A percentile compares a stretch with the other conserved stretches of the same genome.
Conservation (phyloP, 2,329 filamentous ascomycete genomes). For the Xylaria arbuscula region DNA sequence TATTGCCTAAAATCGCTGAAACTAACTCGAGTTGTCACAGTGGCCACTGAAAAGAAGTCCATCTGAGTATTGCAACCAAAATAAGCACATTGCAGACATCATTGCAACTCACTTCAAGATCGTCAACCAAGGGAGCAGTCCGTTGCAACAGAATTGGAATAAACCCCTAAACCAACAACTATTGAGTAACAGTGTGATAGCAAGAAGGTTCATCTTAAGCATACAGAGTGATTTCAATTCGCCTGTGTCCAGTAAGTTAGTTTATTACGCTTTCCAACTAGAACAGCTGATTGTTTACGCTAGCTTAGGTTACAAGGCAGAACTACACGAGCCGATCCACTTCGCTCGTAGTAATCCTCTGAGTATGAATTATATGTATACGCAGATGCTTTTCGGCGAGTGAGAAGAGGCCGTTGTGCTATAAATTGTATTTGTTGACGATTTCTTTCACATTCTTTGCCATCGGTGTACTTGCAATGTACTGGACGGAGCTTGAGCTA, state of each 20-base stretch:
- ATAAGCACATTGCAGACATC: constrained; percentile 26
- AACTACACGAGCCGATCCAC: constrained; percentile 2
- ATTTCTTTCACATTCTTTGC: background rate
- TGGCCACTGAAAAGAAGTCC: constrained; percentile 25
- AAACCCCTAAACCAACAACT: constrained; percentile 28
- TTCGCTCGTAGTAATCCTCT: constrained; percentile 21
- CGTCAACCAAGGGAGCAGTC: constrained; percentile 29
- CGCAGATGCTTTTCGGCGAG: constrained; percentile 26
- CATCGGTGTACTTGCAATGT: background rate
- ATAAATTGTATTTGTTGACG: background rate
- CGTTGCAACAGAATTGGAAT: constrained; percentile 30
- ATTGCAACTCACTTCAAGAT: constrained; percentile 28
- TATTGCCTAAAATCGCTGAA: background rate
- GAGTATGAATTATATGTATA: constrained; percentile 30
- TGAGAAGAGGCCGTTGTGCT: background rate
- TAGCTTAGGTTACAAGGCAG: constrained; percentile 22
- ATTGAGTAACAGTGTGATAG: constrained; percentile 22
- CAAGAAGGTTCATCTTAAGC: constrained; percentile 20
- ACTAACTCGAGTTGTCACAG: background rate
- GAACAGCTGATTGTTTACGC: background rate
- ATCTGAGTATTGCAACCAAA: constrained; percentile 24
- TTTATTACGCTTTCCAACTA: background rate
- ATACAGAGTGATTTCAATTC: constrained; percentile 26
- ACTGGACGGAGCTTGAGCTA: too few relatives aligned
- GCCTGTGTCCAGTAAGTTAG: constrained; percentile 21